Percentiles rank a stretch among this genome's conserved stretches.
phyloP scores from a whole-genome alignment of 1,139 yeast species.

The Magnusiomyces tetraspermus region DNA sequence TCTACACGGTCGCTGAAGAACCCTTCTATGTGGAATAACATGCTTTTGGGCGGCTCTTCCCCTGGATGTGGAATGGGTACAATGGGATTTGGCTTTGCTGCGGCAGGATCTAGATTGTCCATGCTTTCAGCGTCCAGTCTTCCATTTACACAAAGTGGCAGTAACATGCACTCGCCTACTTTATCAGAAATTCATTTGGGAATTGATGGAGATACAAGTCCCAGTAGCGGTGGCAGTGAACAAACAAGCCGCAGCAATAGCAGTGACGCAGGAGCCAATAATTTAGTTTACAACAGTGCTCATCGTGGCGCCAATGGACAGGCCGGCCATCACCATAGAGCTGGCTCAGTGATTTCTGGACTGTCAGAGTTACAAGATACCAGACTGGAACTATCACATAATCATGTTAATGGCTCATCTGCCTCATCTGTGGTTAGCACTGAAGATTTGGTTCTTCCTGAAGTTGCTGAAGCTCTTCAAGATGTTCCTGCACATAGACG shows the following conservation, averaged over 20 bases:
- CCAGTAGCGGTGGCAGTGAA: background rate
- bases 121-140: background rate
- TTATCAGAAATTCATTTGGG: background rate
- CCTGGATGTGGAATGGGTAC: background rate
- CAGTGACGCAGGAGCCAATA: background rate
- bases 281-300: background rate
- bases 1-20: slow-evolving; percentile 7
- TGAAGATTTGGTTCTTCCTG: background rate
- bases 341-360: too few species aligned
- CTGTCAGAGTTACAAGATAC: too few species aligned
- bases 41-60: slow-evolving; percentile 6
- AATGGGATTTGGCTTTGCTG: background rate
- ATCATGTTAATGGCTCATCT: background rate
- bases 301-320: background rate
- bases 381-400: too few species aligned
- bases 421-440: background rate
- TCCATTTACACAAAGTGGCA: background rate
- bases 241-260: background rate
- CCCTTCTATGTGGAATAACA: slow-evolving; percentile 12
- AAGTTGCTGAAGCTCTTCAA: background rate
- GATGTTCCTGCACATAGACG: background rate
- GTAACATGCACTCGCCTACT: background rate
- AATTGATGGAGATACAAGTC: slow-evolving; percentile 2
- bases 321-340: background rate
- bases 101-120: background rate